Evolutionary conservation across 192 early-diverging fungal genomes (phyloP).

Genomic region (Chytriomyces confervae): DNA sequence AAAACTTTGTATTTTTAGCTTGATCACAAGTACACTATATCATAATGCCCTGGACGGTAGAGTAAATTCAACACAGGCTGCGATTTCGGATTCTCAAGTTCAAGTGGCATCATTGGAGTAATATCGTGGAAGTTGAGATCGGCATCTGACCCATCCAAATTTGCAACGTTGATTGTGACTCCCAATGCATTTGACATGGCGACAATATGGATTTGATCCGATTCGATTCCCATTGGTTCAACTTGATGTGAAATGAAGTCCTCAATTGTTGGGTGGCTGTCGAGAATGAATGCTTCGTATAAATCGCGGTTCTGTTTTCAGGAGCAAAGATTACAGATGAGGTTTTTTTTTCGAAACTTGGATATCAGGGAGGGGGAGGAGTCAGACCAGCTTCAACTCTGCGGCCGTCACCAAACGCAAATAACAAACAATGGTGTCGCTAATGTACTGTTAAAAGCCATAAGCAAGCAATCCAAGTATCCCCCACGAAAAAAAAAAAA

Average conservation of each 20-base stretch:
- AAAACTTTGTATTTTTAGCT: not conserved
- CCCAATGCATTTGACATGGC: conserved; percentile 71
- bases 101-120: conserved; percentile 61
- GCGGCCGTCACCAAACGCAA: conserved; percentile 58
- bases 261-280: conserved; percentile 51
- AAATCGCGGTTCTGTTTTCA: conserved; percentile 51
- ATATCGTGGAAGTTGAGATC: conserved; percentile 78
- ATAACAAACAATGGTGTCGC: conserved; percentile 62
- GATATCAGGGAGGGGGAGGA: not conserved
- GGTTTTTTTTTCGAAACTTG: not conserved
- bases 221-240: conserved; percentile 66
- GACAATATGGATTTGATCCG: conserved; percentile 81
- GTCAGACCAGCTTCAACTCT: conserved; percentile 51
- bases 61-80: conserved; percentile 54
- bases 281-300: conserved; percentile 63
- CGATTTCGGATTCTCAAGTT: conserved; percentile 39
- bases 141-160: conserved; percentile 65
- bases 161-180: conserved; percentile 70
- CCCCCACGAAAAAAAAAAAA: not conserved
- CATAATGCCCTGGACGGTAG: conserved; percentile 71
- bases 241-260: conserved; percentile 54
- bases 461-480: not conserved
- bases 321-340: conserved; percentile 8
- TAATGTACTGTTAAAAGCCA: conserved; percentile 28
- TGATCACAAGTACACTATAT: conserved; percentile 63